Percentiles rank a stretch among this genome's conserved stretches.
These are phyloP conservation scores for Colletotrichum karsti DNA, from an alignment of 2,329 filamentous ascomycete genomes.

Conservation along the genomic window DNA sequence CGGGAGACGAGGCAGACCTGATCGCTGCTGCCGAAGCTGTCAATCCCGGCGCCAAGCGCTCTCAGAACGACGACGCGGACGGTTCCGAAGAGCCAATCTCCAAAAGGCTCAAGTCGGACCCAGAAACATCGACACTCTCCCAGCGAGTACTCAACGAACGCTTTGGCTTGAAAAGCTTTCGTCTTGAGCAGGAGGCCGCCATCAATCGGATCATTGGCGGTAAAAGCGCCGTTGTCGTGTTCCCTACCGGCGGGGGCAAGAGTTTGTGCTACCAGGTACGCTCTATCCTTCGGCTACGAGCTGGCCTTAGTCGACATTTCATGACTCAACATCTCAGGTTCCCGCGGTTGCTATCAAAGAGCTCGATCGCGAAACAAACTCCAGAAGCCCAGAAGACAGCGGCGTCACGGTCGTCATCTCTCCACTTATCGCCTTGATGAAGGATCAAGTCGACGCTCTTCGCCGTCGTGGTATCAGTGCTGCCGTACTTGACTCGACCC, in stretches of 20 bases:
- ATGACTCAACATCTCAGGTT: constrained; percentile 47
- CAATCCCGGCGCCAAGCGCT: not conserved
- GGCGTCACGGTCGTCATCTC: constrained; percentile 66
- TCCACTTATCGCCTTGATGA: constrained; percentile 66
- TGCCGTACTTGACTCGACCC: constrained; percentile 65
- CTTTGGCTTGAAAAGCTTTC: constrained; percentile 50
- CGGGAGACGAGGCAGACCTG: constrained; percentile 27
- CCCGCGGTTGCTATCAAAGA: constrained; percentile 56
- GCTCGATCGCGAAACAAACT: constrained; percentile 43
- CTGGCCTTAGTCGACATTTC: not conserved
- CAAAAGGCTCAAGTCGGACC: not conserved
- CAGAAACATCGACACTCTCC: constrained; percentile 23
- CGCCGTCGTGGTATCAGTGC: constrained; percentile 57
- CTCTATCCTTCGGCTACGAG: not conserved
- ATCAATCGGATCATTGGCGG: constrained; percentile 47
- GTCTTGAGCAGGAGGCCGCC: constrained; percentile 53
- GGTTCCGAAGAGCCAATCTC: not conserved
- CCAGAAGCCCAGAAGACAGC: constrained; percentile 38
- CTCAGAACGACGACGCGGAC: not conserved
- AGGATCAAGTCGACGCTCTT: constrained; percentile 67
- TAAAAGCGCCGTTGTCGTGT: constrained; percentile 52
- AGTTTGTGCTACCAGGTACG: constrained; percentile 57
- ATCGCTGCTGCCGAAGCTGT: not conserved
- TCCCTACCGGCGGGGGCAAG: constrained; percentile 59
- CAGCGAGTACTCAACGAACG: constrained; percentile 43